phyloP scores from a whole-genome alignment of 179 eudicot genomes.

The Spinacia oleracea region DNA sequence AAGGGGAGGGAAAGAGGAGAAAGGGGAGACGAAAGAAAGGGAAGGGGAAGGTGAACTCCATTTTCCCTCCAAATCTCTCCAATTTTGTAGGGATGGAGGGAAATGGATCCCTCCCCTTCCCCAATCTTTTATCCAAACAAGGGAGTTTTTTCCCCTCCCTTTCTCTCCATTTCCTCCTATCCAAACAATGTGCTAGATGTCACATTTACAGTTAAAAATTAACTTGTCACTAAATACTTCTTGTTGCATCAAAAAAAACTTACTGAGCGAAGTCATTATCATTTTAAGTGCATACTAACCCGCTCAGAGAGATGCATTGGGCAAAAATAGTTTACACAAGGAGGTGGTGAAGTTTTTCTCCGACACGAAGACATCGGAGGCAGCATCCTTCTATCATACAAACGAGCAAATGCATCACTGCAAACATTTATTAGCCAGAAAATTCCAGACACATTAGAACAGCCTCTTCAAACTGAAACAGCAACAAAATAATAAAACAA shows the following conservation, averaged over 20 bases:
- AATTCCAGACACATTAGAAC: conserved; percentile 1
- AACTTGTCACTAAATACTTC: neutral
- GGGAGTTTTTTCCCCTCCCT: too few species aligned
- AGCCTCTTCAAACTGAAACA: neutral
- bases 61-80: too few species aligned
- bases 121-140: too few species aligned
- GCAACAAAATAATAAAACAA: neutral
- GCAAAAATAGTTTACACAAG: conserved; percentile 84
- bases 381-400: conserved; percentile 98
- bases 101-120: too few species aligned
- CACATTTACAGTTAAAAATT: neutral
- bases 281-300: conserved; percentile 50
- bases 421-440: conserved; percentile 27
- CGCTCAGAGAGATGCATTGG: conserved; percentile 94
- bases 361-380: conserved; percentile 82
- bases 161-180: too few species aligned
- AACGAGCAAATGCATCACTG: conserved; percentile 97
- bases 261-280: neutral
- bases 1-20: too few species aligned
- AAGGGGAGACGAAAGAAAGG: too few species aligned
- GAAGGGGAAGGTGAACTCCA: too few species aligned
- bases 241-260: too few species aligned
- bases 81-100: too few species aligned
- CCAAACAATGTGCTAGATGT: too few species aligned
- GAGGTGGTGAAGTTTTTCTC: conserved; percentile 72